These are phyloP conservation scores for Pythium angustatum DNA, from an alignment of 352 stramenopile species.

Conservation along the genomic window DNA sequence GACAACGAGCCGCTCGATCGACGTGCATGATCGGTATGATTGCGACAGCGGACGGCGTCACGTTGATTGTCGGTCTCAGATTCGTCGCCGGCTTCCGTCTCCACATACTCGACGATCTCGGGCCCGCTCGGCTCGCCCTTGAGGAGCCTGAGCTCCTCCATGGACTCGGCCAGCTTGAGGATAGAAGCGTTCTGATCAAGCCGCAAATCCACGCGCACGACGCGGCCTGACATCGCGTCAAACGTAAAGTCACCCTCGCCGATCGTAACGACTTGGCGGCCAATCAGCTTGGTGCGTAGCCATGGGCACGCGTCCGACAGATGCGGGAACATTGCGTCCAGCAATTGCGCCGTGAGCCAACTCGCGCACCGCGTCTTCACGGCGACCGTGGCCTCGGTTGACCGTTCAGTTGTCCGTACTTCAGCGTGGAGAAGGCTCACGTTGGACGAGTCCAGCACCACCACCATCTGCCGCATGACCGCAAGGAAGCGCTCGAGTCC, in stretches of 20 bases:
- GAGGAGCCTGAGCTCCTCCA: background rate
- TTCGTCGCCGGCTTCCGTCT: no score
- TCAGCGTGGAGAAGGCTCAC: background rate
- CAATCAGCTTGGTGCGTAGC: background rate
- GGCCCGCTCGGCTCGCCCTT: no score
- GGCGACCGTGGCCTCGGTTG: background rate
- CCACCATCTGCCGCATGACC: background rate
- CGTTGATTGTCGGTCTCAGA: no score
- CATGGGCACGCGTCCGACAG: background rate
- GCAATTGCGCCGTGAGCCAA: background rate
- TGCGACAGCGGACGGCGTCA: no score
- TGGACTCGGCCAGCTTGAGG: background rate
- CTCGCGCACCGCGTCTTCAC: background rate
- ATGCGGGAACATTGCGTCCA: background rate
- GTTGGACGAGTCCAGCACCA: background rate
- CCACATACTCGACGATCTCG: no score
- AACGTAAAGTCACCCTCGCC: background rate
- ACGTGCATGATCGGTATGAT: no score
- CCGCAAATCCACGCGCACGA: background rate
- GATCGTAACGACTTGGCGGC: background rate
- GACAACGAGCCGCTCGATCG: no score
- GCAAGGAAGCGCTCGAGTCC: background rate
- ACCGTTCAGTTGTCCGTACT: background rate
- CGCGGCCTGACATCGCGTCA: no score
- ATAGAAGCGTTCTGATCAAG: background rate